Conservation (phyloP, 2,329 filamentous ascomycete genomes). For the Apiospora arundinis region DNA sequence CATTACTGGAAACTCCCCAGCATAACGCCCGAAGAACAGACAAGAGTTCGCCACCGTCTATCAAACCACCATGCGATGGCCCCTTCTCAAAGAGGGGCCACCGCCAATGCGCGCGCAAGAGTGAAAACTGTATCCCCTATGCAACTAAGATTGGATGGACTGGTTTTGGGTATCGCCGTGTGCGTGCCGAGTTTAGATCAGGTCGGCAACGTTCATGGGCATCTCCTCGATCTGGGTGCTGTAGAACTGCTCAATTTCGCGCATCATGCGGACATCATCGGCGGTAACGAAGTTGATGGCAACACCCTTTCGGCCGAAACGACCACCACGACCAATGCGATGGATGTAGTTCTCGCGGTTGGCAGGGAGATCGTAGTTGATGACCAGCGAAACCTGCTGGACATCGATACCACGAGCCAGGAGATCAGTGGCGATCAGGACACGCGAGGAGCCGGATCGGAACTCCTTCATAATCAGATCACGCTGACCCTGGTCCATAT, state of each 20-base stretch:
- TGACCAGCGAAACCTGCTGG: constrained; percentile 98
- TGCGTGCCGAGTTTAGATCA: constrained; percentile 62
- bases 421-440: constrained; percentile 96
- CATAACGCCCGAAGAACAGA: constrained; percentile 27
- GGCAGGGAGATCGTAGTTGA: constrained; percentile 99
- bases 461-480: constrained; percentile 99
- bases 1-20: constrained; percentile 29
- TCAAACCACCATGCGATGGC: constrained; percentile 35
- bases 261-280: constrained; percentile 99
- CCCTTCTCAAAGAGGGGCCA: constrained; percentile 27
- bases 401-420: constrained; percentile 99
- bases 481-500: constrained; percentile 98
- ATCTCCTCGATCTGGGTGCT: constrained; percentile 99
- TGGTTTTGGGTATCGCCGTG: not conserved
- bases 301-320: constrained; percentile 99
- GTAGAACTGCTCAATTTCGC: constrained; percentile 99
- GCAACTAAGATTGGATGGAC: constrained; percentile 21
- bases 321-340: constrained; percentile 98
- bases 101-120: constrained; percentile 32
- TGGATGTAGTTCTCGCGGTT: constrained; percentile 99
- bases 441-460: constrained; percentile 97
- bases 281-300: constrained; percentile 99
- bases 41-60: constrained; percentile 34
- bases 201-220: constrained; percentile 90
- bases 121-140: constrained; percentile 32